Conservation (phyloP, 495 filamentous ascomycete genomes). For the Neurospora tetrasperma region DNA sequence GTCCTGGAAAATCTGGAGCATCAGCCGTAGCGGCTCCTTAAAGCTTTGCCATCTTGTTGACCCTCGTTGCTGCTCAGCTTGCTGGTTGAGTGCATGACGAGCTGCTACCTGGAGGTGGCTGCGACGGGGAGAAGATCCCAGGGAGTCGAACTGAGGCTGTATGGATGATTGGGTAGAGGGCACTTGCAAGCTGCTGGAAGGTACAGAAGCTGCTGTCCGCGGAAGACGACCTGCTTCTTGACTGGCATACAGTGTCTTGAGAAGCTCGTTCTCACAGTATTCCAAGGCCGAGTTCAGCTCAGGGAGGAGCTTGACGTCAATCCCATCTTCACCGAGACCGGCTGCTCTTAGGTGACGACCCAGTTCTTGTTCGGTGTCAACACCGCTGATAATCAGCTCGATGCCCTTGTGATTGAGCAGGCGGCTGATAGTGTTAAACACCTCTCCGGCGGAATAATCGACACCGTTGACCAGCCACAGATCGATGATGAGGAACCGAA, state of each 20-base stretch:
- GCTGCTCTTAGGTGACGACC: conserved; percentile 71
- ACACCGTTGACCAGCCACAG: conserved; percentile 81
- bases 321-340: conserved; percentile 58
- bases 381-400: conserved; percentile 69
- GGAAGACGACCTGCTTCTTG: conserved; percentile 32
- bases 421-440: conserved; percentile 83
- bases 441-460: conserved; percentile 92
- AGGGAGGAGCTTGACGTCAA: conserved; percentile 66
- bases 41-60: conserved; percentile 64
- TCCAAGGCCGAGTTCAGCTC: conserved; percentile 90
- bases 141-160: conserved; percentile 25
- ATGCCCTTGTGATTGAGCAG: conserved; percentile 64
- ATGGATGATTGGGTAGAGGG: conserved; percentile 20
- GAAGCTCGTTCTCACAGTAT: conserved; percentile 87
- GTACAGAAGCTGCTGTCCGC: conserved; percentile 27
- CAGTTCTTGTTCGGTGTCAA: conserved; percentile 60
- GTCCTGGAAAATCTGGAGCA: conserved; percentile 85
- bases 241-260: conserved; percentile 69
- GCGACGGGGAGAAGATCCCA: conserved; percentile 69
- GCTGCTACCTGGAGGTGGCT: conserved; percentile 70
- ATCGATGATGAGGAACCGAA: conserved; percentile 85
- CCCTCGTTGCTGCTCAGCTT: conserved; percentile 33
- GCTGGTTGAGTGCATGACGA: conserved; percentile 51
- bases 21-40: conserved; percentile 78
- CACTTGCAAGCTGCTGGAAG: conserved; percentile 41